These are phyloP conservation scores for Sporobolomyces roseus DNA, from an alignment of 768 basidiomycete species.

Conservation along the genomic window DNA sequence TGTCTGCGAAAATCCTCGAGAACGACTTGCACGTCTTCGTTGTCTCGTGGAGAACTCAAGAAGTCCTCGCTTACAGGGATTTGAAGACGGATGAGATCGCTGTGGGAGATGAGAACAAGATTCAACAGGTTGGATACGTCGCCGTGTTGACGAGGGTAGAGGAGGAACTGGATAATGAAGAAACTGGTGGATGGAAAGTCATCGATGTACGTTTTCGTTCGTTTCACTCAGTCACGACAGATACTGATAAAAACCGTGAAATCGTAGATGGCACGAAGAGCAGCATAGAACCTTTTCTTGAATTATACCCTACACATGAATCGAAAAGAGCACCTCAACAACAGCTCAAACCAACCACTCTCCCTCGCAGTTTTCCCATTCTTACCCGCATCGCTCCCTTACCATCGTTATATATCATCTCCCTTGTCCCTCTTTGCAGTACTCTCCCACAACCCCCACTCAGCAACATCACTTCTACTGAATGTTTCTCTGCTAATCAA, in stretches of 20 bases:
- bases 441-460: no score
- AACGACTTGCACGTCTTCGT: conserved; percentile 83
- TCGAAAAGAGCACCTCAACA: no score
- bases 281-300: conserved; percentile 19
- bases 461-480: no score
- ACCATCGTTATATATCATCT: no score
- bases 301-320: no score
- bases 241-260: not conserved
- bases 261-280: conserved; percentile 33
- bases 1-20: conserved; percentile 82
- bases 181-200: conserved; percentile 97
- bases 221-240: not conserved
- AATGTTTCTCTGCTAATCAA: no score
- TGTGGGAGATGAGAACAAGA: conserved; percentile 81
- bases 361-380: no score
- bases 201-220: conserved; percentile 63
- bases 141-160: conserved; percentile 84
- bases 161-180: conserved; percentile 80
- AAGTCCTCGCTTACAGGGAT: conserved; percentile 84
- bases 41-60: conserved; percentile 87
- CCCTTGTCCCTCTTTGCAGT: no score
- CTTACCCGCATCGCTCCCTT: no score
- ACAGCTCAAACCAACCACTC: no score
- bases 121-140: conserved; percentile 89
- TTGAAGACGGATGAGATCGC: conserved; percentile 79